Evolutionary conservation across 1,284 basidiomycete species (phyloP).

Genomic region (Exsudoporus floridanus): DNA sequence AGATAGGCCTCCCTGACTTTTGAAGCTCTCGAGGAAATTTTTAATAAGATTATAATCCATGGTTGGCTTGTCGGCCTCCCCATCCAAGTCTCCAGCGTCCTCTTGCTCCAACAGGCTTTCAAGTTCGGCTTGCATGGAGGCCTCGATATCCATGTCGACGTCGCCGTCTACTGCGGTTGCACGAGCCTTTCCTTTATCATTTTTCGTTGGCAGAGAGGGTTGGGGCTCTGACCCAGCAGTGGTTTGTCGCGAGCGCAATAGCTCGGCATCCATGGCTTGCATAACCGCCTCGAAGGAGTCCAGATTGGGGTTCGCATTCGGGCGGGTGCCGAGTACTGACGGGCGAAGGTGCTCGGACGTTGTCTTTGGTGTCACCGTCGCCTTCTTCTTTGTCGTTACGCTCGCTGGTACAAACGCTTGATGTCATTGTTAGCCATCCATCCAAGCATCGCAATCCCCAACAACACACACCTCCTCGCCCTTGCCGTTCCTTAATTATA

Average conservation of each 20-base stretch:
- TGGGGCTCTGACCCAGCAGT: conserved; percentile 19
- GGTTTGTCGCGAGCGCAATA: conserved; percentile 47
- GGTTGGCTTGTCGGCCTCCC: conserved; percentile 48
- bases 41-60: conserved; percentile 89
- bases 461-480: conserved; percentile 66
- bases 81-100: conserved; percentile 51
- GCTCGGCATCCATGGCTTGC: conserved; percentile 88
- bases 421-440: conserved; percentile 9
- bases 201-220: conserved; percentile 15
- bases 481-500: conserved; percentile 73
- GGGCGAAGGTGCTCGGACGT: conserved; percentile 7
- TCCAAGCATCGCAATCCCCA: neutral
- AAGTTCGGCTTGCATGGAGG: conserved; percentile 85
- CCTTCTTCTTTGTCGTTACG: conserved; percentile 21
- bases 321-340: conserved; percentile 37
- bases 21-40: conserved; percentile 94
- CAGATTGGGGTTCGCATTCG: conserved; percentile 63
- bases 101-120: conserved; percentile 58
- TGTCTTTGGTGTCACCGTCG: conserved; percentile 1
- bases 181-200: conserved; percentile 35
- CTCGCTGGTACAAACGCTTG: conserved; percentile 69
- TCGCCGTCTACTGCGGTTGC: conserved; percentile 35
- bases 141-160: conserved; percentile 64
- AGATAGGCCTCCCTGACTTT: conserved; percentile 79
- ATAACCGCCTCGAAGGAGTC: conserved; percentile 93